phyloP scores from a whole-genome alignment of 345 rosid species.

The Cochlearia excelsa region DNA sequence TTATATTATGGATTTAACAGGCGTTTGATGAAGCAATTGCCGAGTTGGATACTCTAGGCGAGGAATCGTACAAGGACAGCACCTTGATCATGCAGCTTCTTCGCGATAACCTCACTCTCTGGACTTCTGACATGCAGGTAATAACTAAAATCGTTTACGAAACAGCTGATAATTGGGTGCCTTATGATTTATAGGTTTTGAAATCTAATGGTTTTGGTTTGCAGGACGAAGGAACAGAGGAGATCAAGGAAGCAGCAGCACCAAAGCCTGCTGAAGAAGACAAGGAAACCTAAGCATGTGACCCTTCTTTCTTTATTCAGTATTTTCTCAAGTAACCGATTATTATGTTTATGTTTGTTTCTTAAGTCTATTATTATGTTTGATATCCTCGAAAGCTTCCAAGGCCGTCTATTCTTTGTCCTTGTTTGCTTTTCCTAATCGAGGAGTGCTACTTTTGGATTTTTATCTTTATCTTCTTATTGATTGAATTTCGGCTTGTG shows the following conservation, averaged over 20 bases:
- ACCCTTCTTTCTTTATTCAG: conserved; percentile 27
- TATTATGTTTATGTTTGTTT: conserved; percentile 48
- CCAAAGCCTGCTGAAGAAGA: conserved; percentile 54
- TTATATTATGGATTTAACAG: conserved; percentile 28
- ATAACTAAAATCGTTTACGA: not conserved
- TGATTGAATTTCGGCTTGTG: conserved; percentile 13
- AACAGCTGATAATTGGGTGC: not conserved
- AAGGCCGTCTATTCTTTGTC: conserved; percentile 50
- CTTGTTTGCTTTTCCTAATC: conserved; percentile 41
- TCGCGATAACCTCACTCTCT: conserved; percentile 88
- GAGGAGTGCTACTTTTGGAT: conserved; percentile 34
- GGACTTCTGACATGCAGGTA: conserved; percentile 99
- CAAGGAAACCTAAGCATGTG: conserved; percentile 41
- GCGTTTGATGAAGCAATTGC: conserved; percentile 97
- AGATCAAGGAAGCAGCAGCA: conserved; percentile 70
- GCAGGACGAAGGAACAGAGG: conserved; percentile 86
- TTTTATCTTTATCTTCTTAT: conserved; percentile 7
- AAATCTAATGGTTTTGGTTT: not conserved
- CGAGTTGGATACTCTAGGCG: conserved; percentile 89
- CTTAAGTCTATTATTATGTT: conserved; percentile 33
- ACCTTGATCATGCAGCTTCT: conserved; percentile 43
- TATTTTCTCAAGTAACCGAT: conserved; percentile 39
- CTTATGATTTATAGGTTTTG: not conserved
- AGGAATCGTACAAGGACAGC: conserved; percentile 90
- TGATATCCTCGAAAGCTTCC: conserved; percentile 31